Evolutionary conservation across 345 rosid species (phyloP), one percentile per base, ranked within the genome.

Genomic region (Cardiospermum halicacabum): DNA sequence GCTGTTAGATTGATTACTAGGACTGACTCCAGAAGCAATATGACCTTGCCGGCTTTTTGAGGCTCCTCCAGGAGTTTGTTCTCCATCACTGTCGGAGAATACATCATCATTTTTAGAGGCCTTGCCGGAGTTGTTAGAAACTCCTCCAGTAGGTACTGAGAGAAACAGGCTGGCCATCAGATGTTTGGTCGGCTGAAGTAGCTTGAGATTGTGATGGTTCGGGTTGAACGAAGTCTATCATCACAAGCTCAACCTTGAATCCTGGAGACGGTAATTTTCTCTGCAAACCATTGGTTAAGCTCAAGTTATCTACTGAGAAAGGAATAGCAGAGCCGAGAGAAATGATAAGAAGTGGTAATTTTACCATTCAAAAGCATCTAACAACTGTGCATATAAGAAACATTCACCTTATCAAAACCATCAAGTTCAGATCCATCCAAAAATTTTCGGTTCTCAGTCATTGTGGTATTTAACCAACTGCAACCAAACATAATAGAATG

Each of bases 191-290:
- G 3, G 85, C 47, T 50, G 82, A 66, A 51, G 69, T 78, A 16
- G 73, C 19, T 66, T 66, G 58, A 54, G 80, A 50, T 25, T 55
- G 74, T 28, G 80, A 50, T 24, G 74, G 67, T 58, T 32, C 67
- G 40, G 79, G 60, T 4, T 79, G 84, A 16, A 54, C 72, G 40
- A 81, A 81, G 69, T 89, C 92, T 60, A 80, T 37, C 77, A 86
- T 81, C 51, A 89, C 94, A 5, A 93, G 74, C 77, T 93, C 98
- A 10, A 90, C 85, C 70, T 85, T 88, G 76, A 90, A 90, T 48
- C 96, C 98, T 0, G 96, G 95, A 19, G 90, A 85, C n/a, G 97
- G 96, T 45, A 91, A 74, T 75, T 88, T 94, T 66, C 95, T 80
- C 97, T 91, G 80, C 77, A 56, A 51, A 53, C 58, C 37, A 34